Percentiles rank a stretch among this genome's conserved stretches.
Evolutionary conservation across 1,284 basidiomycete genomes (phyloP).

Genomic region (Ceratobasidium sp.): DNA sequence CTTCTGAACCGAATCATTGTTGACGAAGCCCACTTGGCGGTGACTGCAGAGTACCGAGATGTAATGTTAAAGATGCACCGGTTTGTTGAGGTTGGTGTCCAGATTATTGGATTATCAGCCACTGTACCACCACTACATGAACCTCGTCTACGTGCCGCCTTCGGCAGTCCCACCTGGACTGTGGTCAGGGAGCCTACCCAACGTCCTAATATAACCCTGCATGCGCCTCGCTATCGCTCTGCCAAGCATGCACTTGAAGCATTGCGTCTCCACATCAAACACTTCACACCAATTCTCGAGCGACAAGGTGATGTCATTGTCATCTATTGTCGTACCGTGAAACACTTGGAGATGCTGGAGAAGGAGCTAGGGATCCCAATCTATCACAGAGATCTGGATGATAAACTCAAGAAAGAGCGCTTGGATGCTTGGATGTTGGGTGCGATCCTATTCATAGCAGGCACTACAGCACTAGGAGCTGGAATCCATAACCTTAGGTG

Average conservation of each 20-base stretch:
- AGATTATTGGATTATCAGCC: background rate
- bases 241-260: background rate
- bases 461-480: background rate
- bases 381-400: background rate
- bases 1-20: background rate
- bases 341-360: background rate
- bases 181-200: conserved; percentile 9
- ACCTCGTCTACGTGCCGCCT: background rate
- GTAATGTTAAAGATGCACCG: background rate
- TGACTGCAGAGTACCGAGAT: background rate
- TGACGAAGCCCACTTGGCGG: background rate
- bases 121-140: background rate
- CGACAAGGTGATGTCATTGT: background rate
- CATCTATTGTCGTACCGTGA: background rate
- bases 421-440: background rate
- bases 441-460: background rate
- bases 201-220: conserved; percentile 10
- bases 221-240: background rate
- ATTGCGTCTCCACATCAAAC: background rate
- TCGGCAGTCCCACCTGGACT: background rate
- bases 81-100: background rate
- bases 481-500: background rate
- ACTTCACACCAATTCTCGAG: background rate
- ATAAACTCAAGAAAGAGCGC: background rate
- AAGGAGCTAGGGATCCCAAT: background rate